Evolutionary conservation across 1,284 basidiomycete species (phyloP).

Genomic region (Pterulicium gracile): DNA sequence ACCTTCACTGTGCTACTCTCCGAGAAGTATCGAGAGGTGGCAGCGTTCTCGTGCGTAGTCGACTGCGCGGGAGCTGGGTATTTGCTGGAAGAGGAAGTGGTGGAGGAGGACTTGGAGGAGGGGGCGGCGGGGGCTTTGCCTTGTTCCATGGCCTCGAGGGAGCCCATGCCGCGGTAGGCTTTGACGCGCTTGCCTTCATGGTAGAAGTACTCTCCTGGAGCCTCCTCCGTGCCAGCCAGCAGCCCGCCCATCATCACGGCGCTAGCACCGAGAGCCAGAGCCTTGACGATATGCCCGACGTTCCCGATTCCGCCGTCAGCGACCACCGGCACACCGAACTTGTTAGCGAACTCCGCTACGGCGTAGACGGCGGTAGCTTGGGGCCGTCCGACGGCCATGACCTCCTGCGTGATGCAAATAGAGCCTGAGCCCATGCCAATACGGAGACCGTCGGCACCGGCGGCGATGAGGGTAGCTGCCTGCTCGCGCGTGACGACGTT

Average conservation of each 20-base stretch:
- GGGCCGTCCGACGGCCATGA: constrained; percentile 98
- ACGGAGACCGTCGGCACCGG: constrained; percentile 89
- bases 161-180: constrained; percentile 98
- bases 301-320: constrained; percentile 97
- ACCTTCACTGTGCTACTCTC: constrained; percentile 94
- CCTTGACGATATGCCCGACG: constrained; percentile 98
- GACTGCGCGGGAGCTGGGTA: constrained; percentile 35
- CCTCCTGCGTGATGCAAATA: constrained; percentile 99
- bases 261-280: constrained; percentile 84
- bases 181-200: constrained; percentile 98
- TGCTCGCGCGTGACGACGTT: constrained; percentile 98
- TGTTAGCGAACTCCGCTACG: constrained; percentile 87
- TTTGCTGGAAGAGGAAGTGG: constrained; percentile 31
- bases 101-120: constrained; percentile 16
- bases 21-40: constrained; percentile 95
- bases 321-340: constrained; percentile 95
- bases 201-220: constrained; percentile 98
- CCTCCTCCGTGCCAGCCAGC: constrained; percentile 93
- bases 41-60: constrained; percentile 79
- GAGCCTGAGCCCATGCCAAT: constrained; percentile 98
- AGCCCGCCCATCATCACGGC: constrained; percentile 99
- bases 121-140: constrained; percentile 37
- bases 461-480: constrained; percentile 87
- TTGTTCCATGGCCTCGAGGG: constrained; percentile 93
- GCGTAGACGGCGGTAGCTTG: constrained; percentile 96